phyloP scores from a whole-genome alignment of 2,329 filamentous ascomycete species.

The Fusarium stilboides region DNA sequence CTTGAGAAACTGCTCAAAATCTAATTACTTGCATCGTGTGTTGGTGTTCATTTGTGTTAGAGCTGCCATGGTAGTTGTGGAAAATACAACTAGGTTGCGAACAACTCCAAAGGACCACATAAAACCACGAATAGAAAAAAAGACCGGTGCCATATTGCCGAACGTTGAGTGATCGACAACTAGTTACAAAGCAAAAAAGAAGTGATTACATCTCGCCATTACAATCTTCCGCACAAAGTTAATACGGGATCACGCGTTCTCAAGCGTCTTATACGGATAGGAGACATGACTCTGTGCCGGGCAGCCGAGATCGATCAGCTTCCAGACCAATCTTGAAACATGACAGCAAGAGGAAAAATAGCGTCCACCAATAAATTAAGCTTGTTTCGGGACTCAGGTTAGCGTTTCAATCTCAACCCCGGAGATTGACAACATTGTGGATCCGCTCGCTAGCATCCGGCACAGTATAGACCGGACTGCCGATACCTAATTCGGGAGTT shows the following conservation, averaged over 20 bases:
- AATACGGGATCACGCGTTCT: background rate
- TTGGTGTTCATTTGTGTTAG: no score
- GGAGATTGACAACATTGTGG: conserved; percentile 22
- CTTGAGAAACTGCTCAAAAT: no score
- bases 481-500: conserved; percentile 20
- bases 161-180: background rate
- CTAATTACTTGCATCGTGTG: no score
- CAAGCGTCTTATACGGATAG: no score
- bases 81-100: no score
- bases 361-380: conserved; percentile 27
- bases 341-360: conserved; percentile 27
- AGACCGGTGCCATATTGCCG: conserved; percentile 8
- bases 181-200: background rate
- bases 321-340: conserved; percentile 32
- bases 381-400: background rate
- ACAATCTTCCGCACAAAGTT: background rate
- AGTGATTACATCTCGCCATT: background rate
- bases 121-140: conserved; percentile 9
- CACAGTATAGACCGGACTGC: conserved; percentile 10
- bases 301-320: conserved; percentile 8
- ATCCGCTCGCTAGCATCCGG: background rate
- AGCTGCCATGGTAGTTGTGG: no score
- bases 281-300: conserved; percentile 17
- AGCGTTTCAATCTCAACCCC: conserved; percentile 24
- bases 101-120: no score